Percentiles rank a stretch among this genome's conserved stretches.
phyloP scores from a whole-genome alignment of 257 asterid species.

The Jacaranda mimosifolia region DNA sequence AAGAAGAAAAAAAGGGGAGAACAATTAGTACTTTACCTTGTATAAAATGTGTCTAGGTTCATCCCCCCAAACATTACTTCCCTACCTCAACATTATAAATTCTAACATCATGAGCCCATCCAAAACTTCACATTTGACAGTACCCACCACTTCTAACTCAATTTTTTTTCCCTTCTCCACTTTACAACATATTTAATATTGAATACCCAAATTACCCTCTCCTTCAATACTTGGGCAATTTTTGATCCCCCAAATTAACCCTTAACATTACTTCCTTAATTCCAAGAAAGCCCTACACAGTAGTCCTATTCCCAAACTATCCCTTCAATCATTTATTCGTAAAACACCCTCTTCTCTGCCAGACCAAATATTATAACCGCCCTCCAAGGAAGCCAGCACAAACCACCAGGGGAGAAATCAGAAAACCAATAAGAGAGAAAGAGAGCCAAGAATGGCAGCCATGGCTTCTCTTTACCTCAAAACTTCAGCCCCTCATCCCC shows the following conservation, averaged over 20 bases:
- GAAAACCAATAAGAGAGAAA: conserved; percentile 50
- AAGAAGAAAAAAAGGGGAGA: too few relatives aligned
- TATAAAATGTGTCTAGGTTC: conserved; percentile 63
- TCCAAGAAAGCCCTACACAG: not conserved
- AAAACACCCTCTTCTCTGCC: conserved; percentile 27
- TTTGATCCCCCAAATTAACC: conserved; percentile 5
- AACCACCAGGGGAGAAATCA: not conserved
- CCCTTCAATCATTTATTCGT: conserved; percentile 10
- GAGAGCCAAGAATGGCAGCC: conserved; percentile 56
- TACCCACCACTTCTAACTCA: too few relatives aligned
- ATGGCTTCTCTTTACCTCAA: conserved; percentile 77
- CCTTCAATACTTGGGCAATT: not conserved
- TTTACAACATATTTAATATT: not conserved
- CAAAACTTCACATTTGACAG: too few relatives aligned
- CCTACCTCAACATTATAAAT: conserved; percentile 28
- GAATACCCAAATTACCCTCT: conserved; percentile 30
- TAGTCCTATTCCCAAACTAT: not conserved
- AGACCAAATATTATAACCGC: conserved; percentile 34
- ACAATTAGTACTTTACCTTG: conserved; percentile 26
- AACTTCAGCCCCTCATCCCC: conserved; percentile 36
- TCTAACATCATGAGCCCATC: conserved; percentile 35
- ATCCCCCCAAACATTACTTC: conserved; percentile 48
- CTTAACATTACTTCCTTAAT: not conserved
- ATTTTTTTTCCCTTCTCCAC: conserved; percentile 8
- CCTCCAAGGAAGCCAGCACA: conserved; percentile 4